Percentiles rank a stretch among this genome's conserved stretches.
Evolutionary conservation across 73 alveolate genomes (phyloP).

Genomic region (Stentor coeruleus): DNA sequence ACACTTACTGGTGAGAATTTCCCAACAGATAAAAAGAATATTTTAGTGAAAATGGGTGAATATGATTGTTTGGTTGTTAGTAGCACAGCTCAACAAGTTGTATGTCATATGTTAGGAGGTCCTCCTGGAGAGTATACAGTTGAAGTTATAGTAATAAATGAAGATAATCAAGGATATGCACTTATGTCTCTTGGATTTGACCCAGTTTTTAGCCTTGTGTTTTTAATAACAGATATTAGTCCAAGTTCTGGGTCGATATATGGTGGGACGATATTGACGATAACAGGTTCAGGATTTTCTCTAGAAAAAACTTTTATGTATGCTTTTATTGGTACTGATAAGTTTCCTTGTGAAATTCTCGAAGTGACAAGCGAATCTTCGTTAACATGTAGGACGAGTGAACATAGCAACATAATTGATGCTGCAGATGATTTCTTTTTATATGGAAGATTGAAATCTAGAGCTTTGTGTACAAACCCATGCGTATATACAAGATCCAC

Average conservation of each 20-base stretch:
- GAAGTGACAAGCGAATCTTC: neutral
- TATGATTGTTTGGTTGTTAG: neutral
- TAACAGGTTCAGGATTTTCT: constrained; percentile 22
- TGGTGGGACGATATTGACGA: constrained; percentile 19
- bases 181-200: neutral
- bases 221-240: neutral
- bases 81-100: neutral
- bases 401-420: neutral
- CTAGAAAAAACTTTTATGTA: neutral
- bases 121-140: neutral
- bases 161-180: constrained; percentile 15
- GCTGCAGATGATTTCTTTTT: neutral
- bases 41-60: neutral
- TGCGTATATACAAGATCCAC: neutral
- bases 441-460: neutral
- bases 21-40: neutral
- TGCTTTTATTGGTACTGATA: neutral
- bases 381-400: neutral
- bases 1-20: neutral
- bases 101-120: neutral
- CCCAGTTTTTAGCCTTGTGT: neutral
- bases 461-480: neutral
- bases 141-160: neutral
- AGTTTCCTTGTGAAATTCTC: neutral
- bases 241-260: constrained; percentile 10